phyloP scores from a whole-genome alignment of 192 early-diverging fungal genomes.

The Umbelopsis sp. region DNA sequence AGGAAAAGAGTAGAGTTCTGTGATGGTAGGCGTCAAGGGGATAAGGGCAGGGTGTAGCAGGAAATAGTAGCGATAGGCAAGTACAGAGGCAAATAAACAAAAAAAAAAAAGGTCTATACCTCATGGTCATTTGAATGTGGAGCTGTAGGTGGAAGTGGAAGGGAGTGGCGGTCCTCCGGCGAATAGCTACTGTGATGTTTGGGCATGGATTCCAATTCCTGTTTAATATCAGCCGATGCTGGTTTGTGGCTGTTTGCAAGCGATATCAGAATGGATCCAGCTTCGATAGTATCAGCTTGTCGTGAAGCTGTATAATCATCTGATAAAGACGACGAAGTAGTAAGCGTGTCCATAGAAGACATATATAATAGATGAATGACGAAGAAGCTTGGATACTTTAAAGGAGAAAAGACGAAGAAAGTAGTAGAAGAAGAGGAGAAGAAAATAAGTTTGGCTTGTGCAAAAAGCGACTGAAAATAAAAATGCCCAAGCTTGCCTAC shows the following conservation, averaged over 20 bases:
- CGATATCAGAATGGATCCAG: slow-evolving; percentile 13
- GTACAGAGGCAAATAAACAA: not conserved
- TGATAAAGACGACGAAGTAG: not conserved
- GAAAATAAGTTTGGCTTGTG: too few species aligned
- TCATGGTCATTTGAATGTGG: not conserved
- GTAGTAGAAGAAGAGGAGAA: too few species aligned
- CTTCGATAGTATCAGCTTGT: slow-evolving; percentile 9
- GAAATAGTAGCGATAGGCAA: slow-evolving; percentile 8
- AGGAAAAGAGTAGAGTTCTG: not conserved
- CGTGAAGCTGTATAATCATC: slow-evolving; percentile 1
- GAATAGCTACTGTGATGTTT: slow-evolving; percentile 3
- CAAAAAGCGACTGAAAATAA: too few species aligned
- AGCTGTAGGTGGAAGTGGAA: not conserved
- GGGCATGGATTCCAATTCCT: slow-evolving; percentile 7
- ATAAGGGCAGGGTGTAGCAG: not conserved
- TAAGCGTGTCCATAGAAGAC: not conserved
- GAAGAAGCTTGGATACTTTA: not conserved
- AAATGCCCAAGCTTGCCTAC: too few species aligned
- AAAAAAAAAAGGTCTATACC: not conserved
- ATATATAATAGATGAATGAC: not conserved
- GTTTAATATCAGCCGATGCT: not conserved
- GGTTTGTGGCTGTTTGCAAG: slow-evolving; percentile 5
- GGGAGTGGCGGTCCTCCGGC: not conserved
- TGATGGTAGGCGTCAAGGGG: not conserved
- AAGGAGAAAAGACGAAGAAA: not conserved